A percentile compares a stretch with the other conserved stretches of the same genome.
These are phyloP conservation scores for Tardiomyces digboiensis DNA, from an alignment of 1,139 yeast species.

Conservation along the genomic window DNA sequence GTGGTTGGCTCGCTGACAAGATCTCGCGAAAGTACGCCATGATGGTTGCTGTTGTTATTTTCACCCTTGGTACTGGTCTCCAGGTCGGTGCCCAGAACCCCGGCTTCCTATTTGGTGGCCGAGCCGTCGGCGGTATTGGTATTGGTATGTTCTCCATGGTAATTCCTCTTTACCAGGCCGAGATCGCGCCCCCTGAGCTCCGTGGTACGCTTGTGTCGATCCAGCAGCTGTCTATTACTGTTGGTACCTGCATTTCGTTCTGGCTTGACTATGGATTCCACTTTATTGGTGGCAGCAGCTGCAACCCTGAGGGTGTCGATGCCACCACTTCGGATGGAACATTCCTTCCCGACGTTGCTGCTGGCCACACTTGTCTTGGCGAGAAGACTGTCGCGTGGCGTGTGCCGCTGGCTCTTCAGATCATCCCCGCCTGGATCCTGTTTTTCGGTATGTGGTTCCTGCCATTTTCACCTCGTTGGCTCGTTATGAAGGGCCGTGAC, in stretches of 20 bases:
- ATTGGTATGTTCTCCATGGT: constrained; percentile 77
- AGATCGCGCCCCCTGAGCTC: constrained; percentile 65
- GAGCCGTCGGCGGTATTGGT: constrained; percentile 68
- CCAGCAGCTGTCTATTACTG: constrained; percentile 88
- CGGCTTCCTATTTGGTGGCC: constrained; percentile 63
- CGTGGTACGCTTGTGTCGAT: constrained; percentile 79
- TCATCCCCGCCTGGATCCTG: constrained; percentile 11
- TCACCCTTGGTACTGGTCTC: constrained; percentile 54
- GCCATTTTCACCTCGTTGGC: constrained; percentile 70
- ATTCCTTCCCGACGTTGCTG: constrained; percentile 35
- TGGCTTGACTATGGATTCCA: constrained; percentile 54
- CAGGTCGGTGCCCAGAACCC: constrained; percentile 49
- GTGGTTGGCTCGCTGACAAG: constrained; percentile 52
- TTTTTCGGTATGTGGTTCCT: constrained; percentile 18
- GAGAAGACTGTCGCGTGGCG: constrained; percentile 63
- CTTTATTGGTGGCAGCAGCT: constrained; percentile 37
- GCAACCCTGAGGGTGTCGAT: constrained; percentile 42
- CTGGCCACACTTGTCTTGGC: constrained; percentile 33
- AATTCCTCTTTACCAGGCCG: constrained; percentile 76
- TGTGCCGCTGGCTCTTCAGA: constrained; percentile 57
- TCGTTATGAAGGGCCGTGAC: constrained; percentile 42
- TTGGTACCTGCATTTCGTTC: constrained; percentile 78
- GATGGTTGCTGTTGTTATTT: constrained; percentile 46
- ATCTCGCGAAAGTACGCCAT: constrained; percentile 62
- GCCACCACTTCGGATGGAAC: constrained; percentile 40